Base-by-base conservation (phyloP, 208 protist species). In the Novymonas esmeraldas region DNA sequence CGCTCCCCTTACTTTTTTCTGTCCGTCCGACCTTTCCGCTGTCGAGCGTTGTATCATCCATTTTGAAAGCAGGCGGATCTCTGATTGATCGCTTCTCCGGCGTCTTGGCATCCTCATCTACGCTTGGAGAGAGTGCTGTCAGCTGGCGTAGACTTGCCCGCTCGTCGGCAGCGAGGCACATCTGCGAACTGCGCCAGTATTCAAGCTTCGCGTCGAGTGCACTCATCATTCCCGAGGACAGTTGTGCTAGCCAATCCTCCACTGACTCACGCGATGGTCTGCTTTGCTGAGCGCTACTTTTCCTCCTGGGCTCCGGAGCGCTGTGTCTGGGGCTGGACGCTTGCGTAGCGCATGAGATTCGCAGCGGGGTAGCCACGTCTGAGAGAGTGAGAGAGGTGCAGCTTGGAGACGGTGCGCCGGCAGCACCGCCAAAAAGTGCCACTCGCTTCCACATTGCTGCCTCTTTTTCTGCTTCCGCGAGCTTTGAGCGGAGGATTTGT, bases 381-480 rank as follows among this genome's bases (percentile, higher is more conserved):
- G 22, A 10, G 24, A 28, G 34, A 46, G 56, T 14, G 33, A 9
- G 24, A 22, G 16, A n/a, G 16, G 4, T 49, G 13, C 46, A 36
- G 13, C 5, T 3, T 14, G 2, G 22, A 2, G 26, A 49, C 2
- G 9, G 42, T 61, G 16, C 56, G 6, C 45, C 28, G 20, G 10
- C 44, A 28, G 18, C 24, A 6, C 50, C 22, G 14, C 67, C 50
- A 20, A 46, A 65, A 36, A 74, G 52, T 22, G 69, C 39, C 7
- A 63, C 54, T 20, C 57, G 60, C 3, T 64, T 64, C 69, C 69
- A 74, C 60, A 74, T 74, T 10, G 46, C 36, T 10, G 52, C 59
- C 9, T 26, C 42, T 28, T 63, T 58, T 26, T 74, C 69, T 18
- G 69, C 69, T 34, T 66, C 60, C 50, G 39, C 49, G 18, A 74